Evolutionary conservation across 768 basidiomycete species (phyloP), one percentile per base, ranked within the genome.

Genomic region (Gloeopeniophorella convolvens): DNA sequence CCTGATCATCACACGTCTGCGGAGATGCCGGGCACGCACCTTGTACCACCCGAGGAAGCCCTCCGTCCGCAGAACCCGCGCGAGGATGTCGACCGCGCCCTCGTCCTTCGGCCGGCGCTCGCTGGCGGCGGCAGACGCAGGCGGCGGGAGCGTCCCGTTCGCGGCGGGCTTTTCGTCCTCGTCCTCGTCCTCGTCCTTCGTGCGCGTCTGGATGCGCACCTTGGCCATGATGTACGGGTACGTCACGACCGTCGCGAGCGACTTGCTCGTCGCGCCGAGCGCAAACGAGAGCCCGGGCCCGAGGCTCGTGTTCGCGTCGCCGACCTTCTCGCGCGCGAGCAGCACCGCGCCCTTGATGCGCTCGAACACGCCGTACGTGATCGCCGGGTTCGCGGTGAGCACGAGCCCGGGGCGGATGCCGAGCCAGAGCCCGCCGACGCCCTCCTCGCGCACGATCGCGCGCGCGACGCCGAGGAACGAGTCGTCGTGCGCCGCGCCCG

Each of bases 141-240:
- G 70, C 63, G 8, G 58, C 52, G 6, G 71, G 15, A 63, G 64
- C n/a, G 68, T 55, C 31, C 64, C 56, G 42, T 74, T 66, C 43
- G 68, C 70, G 4, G 62, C 63, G n/a, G n/a, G n/a, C n/a, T n/a
- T n/a, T n/a, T n/a, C n/a, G n/a, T n/a, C n/a, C n/a, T n/a, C n/a
- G 4, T 67, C 72, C 12, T 76, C 77, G n/a, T 79, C 77, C 7
- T 55, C 63, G 48, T 82, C 80, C 15, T 80, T 74, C 40, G 77
- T 76, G 24, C 87, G 81, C 6, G 94, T 90, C 67, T 98, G 95
- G 24, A 98, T 86, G 45, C 94, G 79, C 27, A 97, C 91, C 74
- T 98, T 98, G 40, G 89, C 89, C 88, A 92, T 91, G 58, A 93
- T 93, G 63, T 94, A 93, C 0, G 91, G 92, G 63, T 94, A 95